A percentile compares a stretch with the other conserved stretches of the same genome.
Conservation (phyloP, 1,284 basidiomycete genomes). For the Cutaneotrichosporon sp. region DNA sequence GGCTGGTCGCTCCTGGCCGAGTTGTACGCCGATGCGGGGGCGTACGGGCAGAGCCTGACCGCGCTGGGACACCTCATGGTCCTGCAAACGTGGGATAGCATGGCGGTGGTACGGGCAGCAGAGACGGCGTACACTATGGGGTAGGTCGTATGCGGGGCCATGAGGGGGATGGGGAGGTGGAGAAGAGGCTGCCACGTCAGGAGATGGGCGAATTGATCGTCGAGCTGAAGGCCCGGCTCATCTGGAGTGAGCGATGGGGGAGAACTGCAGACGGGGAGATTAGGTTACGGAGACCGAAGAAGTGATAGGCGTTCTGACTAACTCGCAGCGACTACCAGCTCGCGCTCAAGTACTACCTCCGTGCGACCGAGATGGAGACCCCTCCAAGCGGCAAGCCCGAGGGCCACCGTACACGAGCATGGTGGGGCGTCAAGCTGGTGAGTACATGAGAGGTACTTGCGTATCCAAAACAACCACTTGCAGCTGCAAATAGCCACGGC, state of each 20-base stretch:
- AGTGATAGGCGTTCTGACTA: too few species aligned
- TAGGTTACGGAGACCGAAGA: too few species aligned
- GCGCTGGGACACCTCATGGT: conserved; percentile 41
- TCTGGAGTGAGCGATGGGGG: too few species aligned
- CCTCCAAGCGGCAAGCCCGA: conserved; percentile 49
- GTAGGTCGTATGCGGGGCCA: conserved; percentile 22
- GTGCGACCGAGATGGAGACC: conserved; percentile 76
- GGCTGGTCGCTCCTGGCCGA: conserved; percentile 92
- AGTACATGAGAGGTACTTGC: too few species aligned
- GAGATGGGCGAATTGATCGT: too few species aligned
- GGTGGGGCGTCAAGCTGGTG: conserved; percentile 82
- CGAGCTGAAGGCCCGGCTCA: too few species aligned
- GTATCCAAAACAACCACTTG: too few species aligned
- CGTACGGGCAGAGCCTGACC: conserved; percentile 53
- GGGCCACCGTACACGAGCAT: conserved; percentile 52
- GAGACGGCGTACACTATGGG: conserved; percentile 43
- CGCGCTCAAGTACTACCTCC: conserved; percentile 75
- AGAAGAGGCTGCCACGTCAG: neutral
- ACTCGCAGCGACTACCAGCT: conserved; percentile 60
- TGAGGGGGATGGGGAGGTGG: neutral
- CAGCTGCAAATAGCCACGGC: too few species aligned
- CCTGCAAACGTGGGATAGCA: conserved; percentile 41
- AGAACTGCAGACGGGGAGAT: too few species aligned
- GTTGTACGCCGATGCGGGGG: conserved; percentile 70
- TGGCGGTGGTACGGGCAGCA: conserved; percentile 33